Evolutionary conservation across 2,329 filamentous ascomycete species (phyloP), one percentile per base, ranked within the genome.

Genomic region (Xylaria sp.): DNA sequence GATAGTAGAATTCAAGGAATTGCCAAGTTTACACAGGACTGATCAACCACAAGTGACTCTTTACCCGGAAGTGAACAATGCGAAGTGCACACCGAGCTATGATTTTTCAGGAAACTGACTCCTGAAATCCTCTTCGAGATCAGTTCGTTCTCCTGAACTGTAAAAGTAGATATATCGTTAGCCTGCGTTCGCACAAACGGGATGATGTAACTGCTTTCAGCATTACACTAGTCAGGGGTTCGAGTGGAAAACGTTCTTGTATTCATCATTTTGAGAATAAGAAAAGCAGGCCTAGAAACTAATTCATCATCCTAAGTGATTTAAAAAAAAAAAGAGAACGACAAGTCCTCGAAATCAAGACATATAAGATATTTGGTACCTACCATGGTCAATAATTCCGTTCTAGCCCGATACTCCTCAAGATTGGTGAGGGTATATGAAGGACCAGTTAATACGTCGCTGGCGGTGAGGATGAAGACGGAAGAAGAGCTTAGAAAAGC

Each of bases 271-370:
- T 59, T 60, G 50, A 69, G 51, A 70, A 71, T 70, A 71, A 67
- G 71, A 64, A 75, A 75, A 74, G 71, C 73, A 75, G 72, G 63
- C 71, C 69, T 70, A 67, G 63, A 67, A 67, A 65, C 50, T 9
- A 50, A 62, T 59, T 69, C 65, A 68, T 75, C 71, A 73, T 69
- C 59, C 67, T 58, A 61, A 61, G 52, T 23, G 48, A 39, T 34
- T n/a, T 18, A 63, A 25, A 4, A 8, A 41, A 54, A 48, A 20
- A 20, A 50, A 51, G 28, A n/a, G n/a, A n/a, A 66, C 9, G 13
- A 51, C 39, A 28, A 9, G 31, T 10, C 39, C 4, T 13, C n/a
- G 2, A 51, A 51, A 4, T 18, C 10, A 28, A 39, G 12, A 23
- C 10, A 12, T 31, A 52, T 44, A 46, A 34, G 20, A 52, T 51